phyloP scores from a whole-genome alignment of 352 stramenopile genomes.

The Pythium pyrilobum region DNA sequence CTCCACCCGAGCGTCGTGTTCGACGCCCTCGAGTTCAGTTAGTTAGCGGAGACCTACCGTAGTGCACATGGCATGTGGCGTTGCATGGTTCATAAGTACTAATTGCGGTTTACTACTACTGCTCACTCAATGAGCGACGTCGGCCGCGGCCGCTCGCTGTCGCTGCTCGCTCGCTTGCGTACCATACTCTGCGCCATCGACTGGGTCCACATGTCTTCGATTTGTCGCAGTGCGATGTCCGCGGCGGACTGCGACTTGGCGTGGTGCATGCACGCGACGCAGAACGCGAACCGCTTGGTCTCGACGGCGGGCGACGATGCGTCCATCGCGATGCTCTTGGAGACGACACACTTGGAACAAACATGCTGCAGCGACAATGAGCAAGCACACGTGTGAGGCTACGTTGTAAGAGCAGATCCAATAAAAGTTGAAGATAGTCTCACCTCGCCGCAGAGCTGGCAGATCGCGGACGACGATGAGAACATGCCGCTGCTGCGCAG shows the following conservation, averaged over 20 bases:
- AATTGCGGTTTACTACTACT: background rate
- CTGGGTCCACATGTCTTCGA: background rate
- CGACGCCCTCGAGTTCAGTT: slow-evolving; percentile 36
- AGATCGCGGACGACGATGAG: background rate
- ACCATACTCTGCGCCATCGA: background rate
- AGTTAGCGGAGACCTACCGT: too few relatives aligned
- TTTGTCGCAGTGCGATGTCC: background rate
- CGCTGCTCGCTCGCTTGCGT: background rate
- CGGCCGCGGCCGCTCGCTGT: background rate
- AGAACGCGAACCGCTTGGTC: slow-evolving; percentile 7
- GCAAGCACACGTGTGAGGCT: background rate
- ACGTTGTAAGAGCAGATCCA: background rate
- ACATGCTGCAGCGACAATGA: background rate
- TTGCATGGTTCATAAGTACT: background rate
- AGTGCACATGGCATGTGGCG: too few relatives aligned
- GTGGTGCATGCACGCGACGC: slow-evolving; percentile 7
- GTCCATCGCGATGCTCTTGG: slow-evolving; percentile 7
- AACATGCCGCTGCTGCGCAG: background rate
- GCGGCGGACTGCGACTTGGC: background rate
- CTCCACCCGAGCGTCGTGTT: slow-evolving; percentile 39
- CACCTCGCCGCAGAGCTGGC: slow-evolving; percentile 7
- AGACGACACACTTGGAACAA: slow-evolving; percentile 11
- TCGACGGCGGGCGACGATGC: background rate
- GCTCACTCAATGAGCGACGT: slow-evolving; percentile 1
- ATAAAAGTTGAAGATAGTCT: background rate